Conservation (phyloP, 2,329 filamentous ascomycete species). For the Cladosporium velox region DNA sequence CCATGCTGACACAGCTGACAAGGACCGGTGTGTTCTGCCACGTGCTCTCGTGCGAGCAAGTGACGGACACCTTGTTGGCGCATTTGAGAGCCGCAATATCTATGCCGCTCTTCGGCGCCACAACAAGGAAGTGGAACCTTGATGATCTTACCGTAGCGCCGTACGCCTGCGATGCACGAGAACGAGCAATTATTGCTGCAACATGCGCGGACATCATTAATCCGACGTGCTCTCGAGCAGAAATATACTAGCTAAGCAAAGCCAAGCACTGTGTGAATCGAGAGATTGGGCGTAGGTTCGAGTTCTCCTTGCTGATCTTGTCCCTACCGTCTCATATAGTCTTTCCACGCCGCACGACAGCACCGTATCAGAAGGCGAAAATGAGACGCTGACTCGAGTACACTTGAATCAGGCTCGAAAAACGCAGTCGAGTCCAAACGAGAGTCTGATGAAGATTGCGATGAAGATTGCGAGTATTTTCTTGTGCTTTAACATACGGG, state of each 20-base stretch:
- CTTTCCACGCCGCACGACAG: background rate
- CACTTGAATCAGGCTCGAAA: background rate
- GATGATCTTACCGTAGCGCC: background rate
- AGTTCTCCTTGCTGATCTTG: background rate
- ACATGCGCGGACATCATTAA: background rate
- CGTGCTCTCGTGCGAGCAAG: background rate
- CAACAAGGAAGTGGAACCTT: background rate
- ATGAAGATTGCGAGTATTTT: background rate
- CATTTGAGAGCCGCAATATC: background rate
- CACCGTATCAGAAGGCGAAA: background rate
- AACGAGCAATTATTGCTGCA: background rate
- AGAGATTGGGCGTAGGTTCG: background rate
- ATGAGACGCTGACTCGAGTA: background rate
- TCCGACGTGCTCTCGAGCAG: background rate
- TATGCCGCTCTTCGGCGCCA: background rate
- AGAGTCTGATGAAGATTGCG: background rate
- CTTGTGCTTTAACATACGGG: background rate
- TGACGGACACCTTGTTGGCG: background rate
- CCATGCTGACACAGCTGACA: too few species aligned
- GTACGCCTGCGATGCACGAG: background rate
- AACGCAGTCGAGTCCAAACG: background rate
- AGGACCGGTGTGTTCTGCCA: background rate
- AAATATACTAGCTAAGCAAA: background rate
- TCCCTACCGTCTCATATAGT: too few species aligned
- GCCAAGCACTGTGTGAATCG: background rate